phyloP scores from a whole-genome alignment of 345 rosid genomes.

The Populus pruinosa region DNA sequence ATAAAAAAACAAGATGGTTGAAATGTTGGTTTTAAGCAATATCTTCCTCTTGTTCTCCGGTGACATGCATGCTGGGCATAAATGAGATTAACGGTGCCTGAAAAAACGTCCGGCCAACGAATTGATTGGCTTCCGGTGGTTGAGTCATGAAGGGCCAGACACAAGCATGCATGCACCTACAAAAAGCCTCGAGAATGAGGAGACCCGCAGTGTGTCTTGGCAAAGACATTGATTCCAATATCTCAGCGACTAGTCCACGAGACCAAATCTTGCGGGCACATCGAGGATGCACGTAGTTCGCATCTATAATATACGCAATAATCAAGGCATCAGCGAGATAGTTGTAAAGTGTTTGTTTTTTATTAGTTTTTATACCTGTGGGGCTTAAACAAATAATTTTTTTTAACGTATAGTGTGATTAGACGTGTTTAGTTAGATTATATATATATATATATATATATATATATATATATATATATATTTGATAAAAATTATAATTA shows the following conservation, averaged over 20 bases:
- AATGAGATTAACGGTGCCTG: background rate
- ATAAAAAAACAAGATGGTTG: too few relatives aligned
- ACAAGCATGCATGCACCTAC: background rate
- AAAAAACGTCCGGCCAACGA: background rate
- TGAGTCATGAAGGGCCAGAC: background rate
- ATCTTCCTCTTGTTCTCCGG: background rate
- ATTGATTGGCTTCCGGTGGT: background rate
- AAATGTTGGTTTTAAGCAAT: too few relatives aligned
- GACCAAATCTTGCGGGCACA: background rate
- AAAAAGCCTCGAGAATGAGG: background rate
- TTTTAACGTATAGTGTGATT: too few relatives aligned
- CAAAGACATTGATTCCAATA: background rate
- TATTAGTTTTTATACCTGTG: too few relatives aligned
- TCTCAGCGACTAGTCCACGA: background rate
- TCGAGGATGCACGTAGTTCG: background rate
- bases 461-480: too few relatives aligned
- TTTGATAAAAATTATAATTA: too few relatives aligned
- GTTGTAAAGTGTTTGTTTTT: too few relatives aligned
- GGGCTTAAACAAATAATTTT: too few relatives aligned
- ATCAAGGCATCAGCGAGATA: background rate
- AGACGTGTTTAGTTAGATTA: fast-evolving
- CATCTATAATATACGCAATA: background rate
- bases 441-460: fast-evolving
- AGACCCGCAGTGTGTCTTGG: background rate
- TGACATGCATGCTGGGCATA: background rate